Evolutionary conservation across 2,329 filamentous ascomycete species (phyloP).

Genomic region (Fusarium robinianum): DNA sequence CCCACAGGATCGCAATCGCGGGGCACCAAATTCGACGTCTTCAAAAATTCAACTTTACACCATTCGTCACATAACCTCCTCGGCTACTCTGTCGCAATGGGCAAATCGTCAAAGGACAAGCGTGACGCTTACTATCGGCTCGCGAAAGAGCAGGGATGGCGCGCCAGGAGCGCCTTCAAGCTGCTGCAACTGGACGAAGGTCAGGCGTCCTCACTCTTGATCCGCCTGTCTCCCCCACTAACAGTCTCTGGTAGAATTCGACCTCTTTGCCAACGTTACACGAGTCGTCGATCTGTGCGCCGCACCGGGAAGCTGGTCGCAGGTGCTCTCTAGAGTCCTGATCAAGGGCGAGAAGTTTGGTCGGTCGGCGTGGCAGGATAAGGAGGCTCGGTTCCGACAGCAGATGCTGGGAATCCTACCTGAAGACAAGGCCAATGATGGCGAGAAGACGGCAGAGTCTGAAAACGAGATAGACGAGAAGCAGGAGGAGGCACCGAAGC

Average conservation of each 20-base stretch:
- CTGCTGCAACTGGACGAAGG: conserved; percentile 90
- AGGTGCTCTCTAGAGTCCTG: conserved; percentile 89
- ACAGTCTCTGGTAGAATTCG: conserved; percentile 69
- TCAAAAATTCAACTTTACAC: conserved; percentile 22
- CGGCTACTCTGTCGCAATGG: conserved; percentile 63
- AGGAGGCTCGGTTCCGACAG: conserved; percentile 68
- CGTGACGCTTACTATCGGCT: conserved; percentile 97
- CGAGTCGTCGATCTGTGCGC: conserved; percentile 95
- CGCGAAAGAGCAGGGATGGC: conserved; percentile 98
- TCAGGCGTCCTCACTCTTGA: conserved; percentile 35
- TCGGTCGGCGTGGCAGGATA: conserved; percentile 82
- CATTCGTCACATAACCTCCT: conserved; percentile 9
- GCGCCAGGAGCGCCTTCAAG: conserved; percentile 94
- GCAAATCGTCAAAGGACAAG: conserved; percentile 98
- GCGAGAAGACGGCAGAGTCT: conserved; percentile 24
- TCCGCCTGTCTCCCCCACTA: conserved; percentile 13
- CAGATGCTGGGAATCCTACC: conserved; percentile 61
- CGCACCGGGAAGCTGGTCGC: conserved; percentile 95
- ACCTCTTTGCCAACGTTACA: conserved; percentile 87
- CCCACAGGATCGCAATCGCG: conserved; percentile 32
- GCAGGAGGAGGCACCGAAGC: conserved; percentile 41
- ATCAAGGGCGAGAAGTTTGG: conserved; percentile 95
- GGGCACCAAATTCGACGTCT: conserved; percentile 36
- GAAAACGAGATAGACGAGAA: conserved; percentile 19
- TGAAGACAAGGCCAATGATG: conserved; percentile 32